Conservation (phyloP, 1,139 yeast genomes). For the Debaryomyces psychrophilus region DNA sequence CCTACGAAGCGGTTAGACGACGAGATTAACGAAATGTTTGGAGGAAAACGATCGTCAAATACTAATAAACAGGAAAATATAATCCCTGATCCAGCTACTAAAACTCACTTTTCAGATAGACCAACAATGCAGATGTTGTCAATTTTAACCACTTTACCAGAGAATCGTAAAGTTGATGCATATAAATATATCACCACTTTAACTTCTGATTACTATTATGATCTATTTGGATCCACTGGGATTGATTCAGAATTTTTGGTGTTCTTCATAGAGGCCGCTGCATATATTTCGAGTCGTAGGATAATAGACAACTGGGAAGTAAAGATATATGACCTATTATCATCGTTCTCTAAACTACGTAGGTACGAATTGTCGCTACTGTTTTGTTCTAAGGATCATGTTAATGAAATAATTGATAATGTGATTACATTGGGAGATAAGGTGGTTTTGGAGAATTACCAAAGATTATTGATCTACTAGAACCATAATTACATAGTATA, state of each 20-base stretch:
- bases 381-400: slow-evolving; percentile 20
- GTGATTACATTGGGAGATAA: slow-evolving; percentile 2
- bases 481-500: not conserved
- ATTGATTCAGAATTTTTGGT: slow-evolving; percentile 60
- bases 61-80: not conserved
- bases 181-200: slow-evolving; percentile 45
- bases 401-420: slow-evolving; percentile 6
- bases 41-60: not conserved
- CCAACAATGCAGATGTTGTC: slow-evolving; percentile 39
- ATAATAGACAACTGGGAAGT: slow-evolving; percentile 23
- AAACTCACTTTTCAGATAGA: slow-evolving; percentile 20
- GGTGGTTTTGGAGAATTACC: slow-evolving; percentile 9
- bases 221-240: slow-evolving; percentile 50
- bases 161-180: slow-evolving; percentile 32
- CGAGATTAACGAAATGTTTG: slow-evolving; percentile 21
- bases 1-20: slow-evolving; percentile 10
- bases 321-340: slow-evolving; percentile 21
- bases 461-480: slow-evolving; percentile 1
- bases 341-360: slow-evolving; percentile 25
- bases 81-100: not conserved
- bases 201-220: slow-evolving; percentile 28
- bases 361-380: slow-evolving; percentile 30
- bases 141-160: slow-evolving; percentile 31
- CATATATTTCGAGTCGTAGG: slow-evolving; percentile 21
- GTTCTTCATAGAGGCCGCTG: slow-evolving; percentile 53